Base-by-base conservation (phyloP, 2,329 filamentous ascomycete species). In the Dothiorella sarmentorum region DNA sequence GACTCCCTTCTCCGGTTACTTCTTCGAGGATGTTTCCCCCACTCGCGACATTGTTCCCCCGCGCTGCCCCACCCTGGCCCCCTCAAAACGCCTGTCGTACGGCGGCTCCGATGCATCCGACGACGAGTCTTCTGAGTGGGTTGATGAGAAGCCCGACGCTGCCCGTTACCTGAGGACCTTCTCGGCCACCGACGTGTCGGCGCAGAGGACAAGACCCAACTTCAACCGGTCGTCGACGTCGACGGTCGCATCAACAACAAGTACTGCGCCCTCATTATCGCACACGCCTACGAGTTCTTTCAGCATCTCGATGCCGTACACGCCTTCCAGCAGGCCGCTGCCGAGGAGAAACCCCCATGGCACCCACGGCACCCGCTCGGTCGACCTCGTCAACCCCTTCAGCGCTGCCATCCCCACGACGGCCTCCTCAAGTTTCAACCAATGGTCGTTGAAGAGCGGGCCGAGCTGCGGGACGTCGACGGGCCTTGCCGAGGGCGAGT, bases 201-300 rank as follows among this genome's bases (percentile, higher is more conserved):
- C 55, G 7, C 31, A 45, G 22, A 47, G 33, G 42, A 24, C 45
- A 31, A 38, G 72, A 29, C 71, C 72, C n/a, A 67, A 67, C 52
- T 73, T 70, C 64, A 67, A 63, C 52, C 68, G 72, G 45, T 64
- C 70, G 42, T 71, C 68, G 11, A 71, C 69, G 10, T 71, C 72
- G 15, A 66, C 71, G 42, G 29, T 38, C 20, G 43, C 27, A 4
- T 65, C 69, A 60, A 72, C 66, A 56, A 68, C 67, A 60, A 74
- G 68, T 62, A 67, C 69, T 57, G 65, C 76, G 24, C 76, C 78
- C 4, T 79, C 77, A 15, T 69, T 79, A 45, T 74, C 73, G 27
- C 75, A 79, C 63, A 78, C 78, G 3, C 77, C 78, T 7, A 70
- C 73, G 24, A 78, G 75, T 7, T 76, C 76, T 7, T 65, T 74